phyloP scores from a whole-genome alignment of 768 basidiomycete species.

The Cantharellus anzutake region DNA sequence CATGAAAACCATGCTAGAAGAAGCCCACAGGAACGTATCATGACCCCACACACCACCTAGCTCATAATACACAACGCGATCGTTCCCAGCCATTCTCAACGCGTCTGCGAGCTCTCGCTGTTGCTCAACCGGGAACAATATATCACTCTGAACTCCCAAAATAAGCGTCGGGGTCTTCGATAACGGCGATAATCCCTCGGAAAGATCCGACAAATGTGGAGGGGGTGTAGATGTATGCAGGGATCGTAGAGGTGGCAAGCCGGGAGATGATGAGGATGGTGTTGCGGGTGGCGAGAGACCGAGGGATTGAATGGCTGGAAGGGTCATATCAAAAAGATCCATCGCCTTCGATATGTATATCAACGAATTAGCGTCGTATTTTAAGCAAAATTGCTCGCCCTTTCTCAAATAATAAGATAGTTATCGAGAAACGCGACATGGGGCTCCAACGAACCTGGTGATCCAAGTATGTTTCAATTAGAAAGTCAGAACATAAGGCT shows the following conservation, averaged over 20 bases:
- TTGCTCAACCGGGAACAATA: conserved; percentile 92
- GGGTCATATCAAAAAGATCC: conserved; percentile 95
- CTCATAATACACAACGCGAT: conserved; percentile 85
- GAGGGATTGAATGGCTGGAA: conserved; percentile 50
- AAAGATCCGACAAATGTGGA: conserved; percentile 56
- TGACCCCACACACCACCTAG: conserved; percentile 99
- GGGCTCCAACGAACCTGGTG: conserved; percentile 34
- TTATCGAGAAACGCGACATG: background rate
- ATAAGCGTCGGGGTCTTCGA: conserved; percentile 63
- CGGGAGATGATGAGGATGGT: conserved; percentile 6
- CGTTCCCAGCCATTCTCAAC: conserved; percentile 74
- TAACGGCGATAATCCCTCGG: conserved; percentile 58
- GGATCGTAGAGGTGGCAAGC: conserved; percentile 3
- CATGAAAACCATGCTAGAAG: conserved; percentile 10
- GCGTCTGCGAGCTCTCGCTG: conserved; percentile 91
- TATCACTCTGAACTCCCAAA: conserved; percentile 91
- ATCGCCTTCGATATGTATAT: conserved; percentile 98
- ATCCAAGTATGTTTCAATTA: conserved; percentile 97
- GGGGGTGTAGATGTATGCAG: conserved; percentile 26
- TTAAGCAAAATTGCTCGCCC: conserved; percentile 94
- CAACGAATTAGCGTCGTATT: conserved; percentile 97
- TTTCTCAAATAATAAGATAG: conserved; percentile 16
- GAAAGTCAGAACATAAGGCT: conserved; percentile 82
- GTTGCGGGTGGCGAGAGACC: conserved; percentile 22
- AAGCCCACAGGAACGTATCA: conserved; percentile 77